phyloP scores from a whole-genome alignment of 225 moss, liverwort and hornwort genomes.

The Pseudisothecium myosuroides region DNA sequence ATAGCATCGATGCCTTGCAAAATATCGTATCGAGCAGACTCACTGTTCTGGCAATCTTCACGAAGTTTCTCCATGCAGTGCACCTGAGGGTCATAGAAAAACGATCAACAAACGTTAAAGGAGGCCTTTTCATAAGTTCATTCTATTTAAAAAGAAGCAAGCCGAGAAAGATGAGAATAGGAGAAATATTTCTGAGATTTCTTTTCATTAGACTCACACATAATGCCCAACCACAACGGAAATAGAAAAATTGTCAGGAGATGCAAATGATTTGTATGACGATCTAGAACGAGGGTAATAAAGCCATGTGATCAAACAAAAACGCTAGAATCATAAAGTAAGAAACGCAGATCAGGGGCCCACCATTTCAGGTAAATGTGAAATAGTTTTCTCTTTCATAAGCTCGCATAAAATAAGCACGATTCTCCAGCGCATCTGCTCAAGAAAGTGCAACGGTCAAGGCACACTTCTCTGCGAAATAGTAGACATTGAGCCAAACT shows the following conservation, averaged over 20 bases:
- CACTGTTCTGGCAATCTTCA: slow-evolving; percentile 61
- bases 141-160: neutral
- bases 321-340: neutral
- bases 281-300: neutral
- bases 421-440: slow-evolving; percentile 57
- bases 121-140: neutral
- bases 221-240: neutral
- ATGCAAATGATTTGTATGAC: neutral
- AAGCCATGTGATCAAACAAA: neutral
- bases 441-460: slow-evolving; percentile 5
- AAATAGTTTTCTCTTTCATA: slow-evolving; percentile 28
- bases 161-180: neutral
- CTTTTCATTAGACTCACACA: neutral
- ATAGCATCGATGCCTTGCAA: slow-evolving; percentile 60
- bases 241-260: neutral
- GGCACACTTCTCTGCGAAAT: neutral
- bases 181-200: neutral
- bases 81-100: slow-evolving; percentile 37
- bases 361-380: slow-evolving; percentile 51
- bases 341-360: neutral
- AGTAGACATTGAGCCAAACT: neutral
- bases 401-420: slow-evolving; percentile 54
- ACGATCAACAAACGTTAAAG: neutral
- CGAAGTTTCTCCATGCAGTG: slow-evolving; percentile 43
- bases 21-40: slow-evolving; percentile 48